Evolutionary conservation across 495 filamentous ascomycete species (phyloP).

Genomic region (Talaromyces ruber): DNA sequence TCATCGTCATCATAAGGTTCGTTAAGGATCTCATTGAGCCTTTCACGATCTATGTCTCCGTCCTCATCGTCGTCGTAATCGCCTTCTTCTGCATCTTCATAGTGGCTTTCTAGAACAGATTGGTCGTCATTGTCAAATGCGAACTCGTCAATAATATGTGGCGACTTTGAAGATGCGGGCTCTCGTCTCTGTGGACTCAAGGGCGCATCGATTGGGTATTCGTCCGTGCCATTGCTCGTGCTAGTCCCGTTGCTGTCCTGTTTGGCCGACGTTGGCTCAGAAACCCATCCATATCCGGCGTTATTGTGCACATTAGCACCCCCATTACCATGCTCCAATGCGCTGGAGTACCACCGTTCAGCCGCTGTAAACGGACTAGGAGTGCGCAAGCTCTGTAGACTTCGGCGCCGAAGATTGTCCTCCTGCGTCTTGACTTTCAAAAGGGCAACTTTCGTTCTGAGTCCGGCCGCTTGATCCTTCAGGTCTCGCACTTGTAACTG

Average conservation of each 20-base stretch:
- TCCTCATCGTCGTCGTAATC: slow-evolving; percentile 20
- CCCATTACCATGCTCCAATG: slow-evolving; percentile 30
- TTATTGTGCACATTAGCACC: slow-evolving; percentile 12
- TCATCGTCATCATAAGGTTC: slow-evolving; percentile 33
- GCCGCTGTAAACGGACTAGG: slow-evolving; percentile 79
- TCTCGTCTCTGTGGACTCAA: not conserved
- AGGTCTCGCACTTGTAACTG: slow-evolving; percentile 72
- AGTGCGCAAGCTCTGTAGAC: slow-evolving; percentile 73
- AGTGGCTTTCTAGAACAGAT: slow-evolving; percentile 43
- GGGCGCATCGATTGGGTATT: not conserved
- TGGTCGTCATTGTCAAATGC: slow-evolving; percentile 19
- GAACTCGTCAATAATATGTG: slow-evolving; percentile 1
- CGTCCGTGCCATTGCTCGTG: not conserved
- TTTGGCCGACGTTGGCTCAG: slow-evolving; percentile 11
- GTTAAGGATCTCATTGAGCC: slow-evolving; percentile 31
- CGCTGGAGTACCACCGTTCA: slow-evolving; percentile 63
- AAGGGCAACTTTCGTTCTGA: slow-evolving; percentile 84
- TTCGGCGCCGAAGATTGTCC: slow-evolving; percentile 74
- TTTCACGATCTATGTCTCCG: slow-evolving; percentile 41
- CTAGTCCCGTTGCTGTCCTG: not conserved
- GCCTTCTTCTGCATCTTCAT: slow-evolving; percentile 50
- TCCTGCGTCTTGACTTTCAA: slow-evolving; percentile 74
- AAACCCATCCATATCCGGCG: slow-evolving; percentile 22
- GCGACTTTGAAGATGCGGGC: not conserved
- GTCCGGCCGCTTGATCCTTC: slow-evolving; percentile 85